Evolutionary conservation across 2,329 filamentous ascomycete species (phyloP).

Genomic region (Fusarium sp.): DNA sequence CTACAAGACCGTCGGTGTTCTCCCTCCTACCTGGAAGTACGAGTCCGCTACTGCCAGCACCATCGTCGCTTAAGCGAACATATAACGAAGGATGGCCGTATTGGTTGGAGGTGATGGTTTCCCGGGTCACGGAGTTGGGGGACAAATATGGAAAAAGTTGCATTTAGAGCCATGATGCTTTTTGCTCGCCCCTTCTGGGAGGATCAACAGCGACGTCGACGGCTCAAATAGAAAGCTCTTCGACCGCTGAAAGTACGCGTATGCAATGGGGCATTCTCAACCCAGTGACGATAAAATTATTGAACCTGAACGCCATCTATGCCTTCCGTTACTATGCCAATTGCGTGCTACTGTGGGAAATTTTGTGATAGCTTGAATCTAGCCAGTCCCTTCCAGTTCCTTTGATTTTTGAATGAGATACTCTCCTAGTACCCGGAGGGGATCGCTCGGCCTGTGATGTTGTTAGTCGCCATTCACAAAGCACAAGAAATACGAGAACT

Average conservation of each 20-base stretch:
- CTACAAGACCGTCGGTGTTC: constrained; percentile 95
- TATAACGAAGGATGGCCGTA: constrained; percentile 34
- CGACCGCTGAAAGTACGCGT: constrained; percentile 49
- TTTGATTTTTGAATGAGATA: constrained; percentile 76
- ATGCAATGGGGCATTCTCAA: constrained; percentile 43
- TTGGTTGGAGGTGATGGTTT: constrained; percentile 51
- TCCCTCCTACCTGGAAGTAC: constrained; percentile 97
- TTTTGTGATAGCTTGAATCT: constrained; percentile 13
- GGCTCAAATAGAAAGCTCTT: constrained; percentile 53
- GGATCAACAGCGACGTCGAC: constrained; percentile 48
- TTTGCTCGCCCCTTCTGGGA: constrained; percentile 51
- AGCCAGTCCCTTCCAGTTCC: constrained; percentile 65
- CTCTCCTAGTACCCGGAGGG: constrained; percentile 76
- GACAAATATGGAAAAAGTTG: constrained; percentile 56
- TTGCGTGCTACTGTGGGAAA: not conserved
- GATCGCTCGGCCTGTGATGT: constrained; percentile 69
- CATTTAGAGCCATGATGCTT: constrained; percentile 60
- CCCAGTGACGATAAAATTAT: constrained; percentile 39
- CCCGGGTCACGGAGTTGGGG: constrained; percentile 59
- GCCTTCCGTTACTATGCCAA: constrained; percentile 23
- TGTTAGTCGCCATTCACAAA: constrained; percentile 18
- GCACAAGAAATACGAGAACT: constrained; percentile 54
- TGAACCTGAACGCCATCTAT: constrained; percentile 45
- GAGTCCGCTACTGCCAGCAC: constrained; percentile 97
- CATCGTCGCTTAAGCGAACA: constrained; percentile 80